Percentiles rank a stretch among this genome's conserved stretches.
Evolutionary conservation across 1,139 yeast species (phyloP).

Genomic region (Pneumocystis carinii): DNA sequence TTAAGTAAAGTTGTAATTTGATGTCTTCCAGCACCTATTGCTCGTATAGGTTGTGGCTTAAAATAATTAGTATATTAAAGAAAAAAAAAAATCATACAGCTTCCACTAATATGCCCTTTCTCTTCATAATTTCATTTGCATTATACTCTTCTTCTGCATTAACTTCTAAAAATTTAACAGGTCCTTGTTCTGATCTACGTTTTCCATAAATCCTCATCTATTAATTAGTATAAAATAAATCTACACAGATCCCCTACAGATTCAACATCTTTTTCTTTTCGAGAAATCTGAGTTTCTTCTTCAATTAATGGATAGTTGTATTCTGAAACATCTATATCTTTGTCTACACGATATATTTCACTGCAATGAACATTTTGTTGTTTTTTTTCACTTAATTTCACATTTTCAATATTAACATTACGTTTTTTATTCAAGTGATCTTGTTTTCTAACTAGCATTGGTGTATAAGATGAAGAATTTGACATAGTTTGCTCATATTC

Average conservation of each 20-base stretch:
- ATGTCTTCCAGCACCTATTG: conserved; percentile 2
- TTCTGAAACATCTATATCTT: not conserved
- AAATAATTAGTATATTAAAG: not conserved
- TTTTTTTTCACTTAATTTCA: not conserved
- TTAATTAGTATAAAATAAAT: not conserved
- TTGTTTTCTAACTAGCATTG: not conserved
- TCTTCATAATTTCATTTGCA: not conserved
- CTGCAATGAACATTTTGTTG: not conserved
- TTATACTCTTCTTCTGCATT: not conserved
- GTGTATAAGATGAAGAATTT: not conserved
- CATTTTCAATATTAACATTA: not conserved
- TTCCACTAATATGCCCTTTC: not conserved
- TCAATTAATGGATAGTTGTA: not conserved
- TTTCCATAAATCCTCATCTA: conserved; percentile 1
- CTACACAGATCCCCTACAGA: not conserved
- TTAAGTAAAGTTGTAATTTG: conserved; percentile 1
- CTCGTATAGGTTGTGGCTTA: conserved; percentile 2
- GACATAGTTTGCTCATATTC: not conserved
- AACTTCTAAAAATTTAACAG: not conserved
- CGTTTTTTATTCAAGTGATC: not conserved
- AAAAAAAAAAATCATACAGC: not conserved
- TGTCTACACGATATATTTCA: not conserved
- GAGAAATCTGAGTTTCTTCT: not conserved
- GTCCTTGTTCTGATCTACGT: not conserved
- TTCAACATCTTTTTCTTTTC: not conserved